Evolutionary conservation across 192 early-diverging fungal genomes (phyloP), one percentile per base, ranked within the genome.

Genomic region (Cladochytrium replicatum): DNA sequence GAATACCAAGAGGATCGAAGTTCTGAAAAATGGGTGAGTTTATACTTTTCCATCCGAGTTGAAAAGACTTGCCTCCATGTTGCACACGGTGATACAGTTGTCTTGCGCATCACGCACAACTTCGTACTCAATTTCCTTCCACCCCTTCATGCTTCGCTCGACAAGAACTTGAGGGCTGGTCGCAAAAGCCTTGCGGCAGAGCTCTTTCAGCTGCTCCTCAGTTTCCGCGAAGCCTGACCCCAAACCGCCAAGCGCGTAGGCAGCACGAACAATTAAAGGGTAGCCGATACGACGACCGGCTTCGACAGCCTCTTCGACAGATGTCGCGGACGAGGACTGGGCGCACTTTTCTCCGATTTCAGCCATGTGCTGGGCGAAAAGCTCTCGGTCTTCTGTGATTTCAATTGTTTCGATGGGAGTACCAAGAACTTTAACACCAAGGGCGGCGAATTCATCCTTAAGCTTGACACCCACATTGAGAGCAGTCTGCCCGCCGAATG

Each of bases 101-200:
- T 98, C 83, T 22, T 74, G 66, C 55, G 79, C 78, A 66, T 98
- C 94, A 39, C 94, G 83, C 4, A 98, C 94, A 31, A 98, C 94
- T 66, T 98, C 94, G 63, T 98, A 93, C 67, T 98, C 94, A 34
- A 98, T 82, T 73, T 98, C 94, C 72, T 98, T 98, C 94, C 94
- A 98, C 21, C 94, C 94, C 76, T 98, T 98, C 94, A 98, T 98
- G 42, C 79, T 83, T 55, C 83, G 78, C 71, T 98, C 94, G 17
- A 98, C 83, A 22, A 98, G 69, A 15, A 98, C 85, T 60, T 98
- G 94, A 27, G 89, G 87, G n/a, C 83, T 85, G 1, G 84, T 80
- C 6, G 92, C 83, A 67, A 98, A 92, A 2, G 94, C 87, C 63
- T 86, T 86, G 37, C 74, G 70, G 59, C 83, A 86, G 47, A 98